These are phyloP conservation scores for Taphrina flavorubra DNA, from an alignment of 1,139 yeast species.

Conservation along the genomic window DNA sequence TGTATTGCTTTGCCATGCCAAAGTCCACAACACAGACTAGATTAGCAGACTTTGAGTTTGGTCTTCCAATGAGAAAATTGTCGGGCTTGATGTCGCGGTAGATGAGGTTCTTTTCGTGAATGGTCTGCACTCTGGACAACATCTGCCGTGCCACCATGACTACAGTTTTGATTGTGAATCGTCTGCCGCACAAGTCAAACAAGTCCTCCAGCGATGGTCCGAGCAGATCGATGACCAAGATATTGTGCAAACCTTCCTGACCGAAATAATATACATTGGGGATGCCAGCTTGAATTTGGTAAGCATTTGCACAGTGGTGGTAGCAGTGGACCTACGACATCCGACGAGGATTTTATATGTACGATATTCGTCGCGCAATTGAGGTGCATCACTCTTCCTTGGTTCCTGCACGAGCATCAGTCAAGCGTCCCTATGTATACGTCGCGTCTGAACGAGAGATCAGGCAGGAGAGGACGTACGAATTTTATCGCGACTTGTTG, in stretches of 20 bases:
- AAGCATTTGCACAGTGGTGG: neutral
- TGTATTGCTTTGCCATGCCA: slow-evolving; percentile 97
- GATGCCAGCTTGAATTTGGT: slow-evolving; percentile 61
- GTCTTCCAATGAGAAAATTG: slow-evolving; percentile 82
- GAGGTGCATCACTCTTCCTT: slow-evolving; percentile 96
- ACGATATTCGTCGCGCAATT: slow-evolving; percentile 90
- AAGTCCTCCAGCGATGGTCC: slow-evolving; percentile 96
- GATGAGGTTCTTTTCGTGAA: slow-evolving; percentile 86
- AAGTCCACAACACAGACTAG: slow-evolving; percentile 67
- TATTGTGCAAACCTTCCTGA: slow-evolving; percentile 95
- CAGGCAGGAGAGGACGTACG: slow-evolving; percentile 43
- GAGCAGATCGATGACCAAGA: slow-evolving; percentile 85
- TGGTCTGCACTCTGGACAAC: slow-evolving; percentile 82
- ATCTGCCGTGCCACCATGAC: slow-evolving; percentile 91
- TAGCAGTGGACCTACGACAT: slow-evolving; percentile 49
- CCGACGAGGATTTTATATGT: slow-evolving; percentile 88
- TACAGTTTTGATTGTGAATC: slow-evolving; percentile 84
- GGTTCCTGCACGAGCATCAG: slow-evolving; percentile 61
- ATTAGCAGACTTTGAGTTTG: slow-evolving; percentile 59
- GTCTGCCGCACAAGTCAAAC: slow-evolving; percentile 97
- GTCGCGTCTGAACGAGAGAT: too few species aligned
- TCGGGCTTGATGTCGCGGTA: slow-evolving; percentile 97
- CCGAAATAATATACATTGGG: slow-evolving; percentile 97
- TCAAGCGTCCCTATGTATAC: too few species aligned
- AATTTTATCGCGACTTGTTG: slow-evolving; percentile 75